A percentile compares a stretch with the other conserved stretches of the same genome.
Evolutionary conservation across 495 filamentous ascomycete genomes (phyloP).

Genomic region (Elasticomyces elasticus): DNA sequence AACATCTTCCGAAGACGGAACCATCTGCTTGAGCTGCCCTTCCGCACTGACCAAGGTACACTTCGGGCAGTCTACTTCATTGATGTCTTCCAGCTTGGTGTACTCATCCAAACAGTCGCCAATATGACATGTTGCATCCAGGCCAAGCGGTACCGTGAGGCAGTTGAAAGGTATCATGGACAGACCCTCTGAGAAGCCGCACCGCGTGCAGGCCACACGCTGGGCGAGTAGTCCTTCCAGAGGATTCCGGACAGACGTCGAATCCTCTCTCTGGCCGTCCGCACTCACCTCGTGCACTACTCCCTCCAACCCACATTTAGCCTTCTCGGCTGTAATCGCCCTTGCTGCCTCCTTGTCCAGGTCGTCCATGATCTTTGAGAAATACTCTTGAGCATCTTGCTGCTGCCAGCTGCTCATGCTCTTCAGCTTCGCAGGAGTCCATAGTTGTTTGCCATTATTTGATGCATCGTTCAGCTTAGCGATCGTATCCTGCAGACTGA

Average conservation of each 20-base stretch:
- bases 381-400: conserved; percentile 98
- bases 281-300: conserved; percentile 5
- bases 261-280: conserved; percentile 18
- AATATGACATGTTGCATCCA: conserved; percentile 48
- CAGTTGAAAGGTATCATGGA: conserved; percentile 89
- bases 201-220: conserved; percentile 76
- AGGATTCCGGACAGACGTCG: conserved; percentile 44
- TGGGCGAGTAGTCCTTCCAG: conserved; percentile 84
- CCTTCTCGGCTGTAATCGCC: background rate
- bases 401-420: conserved; percentile 90
- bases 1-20: conserved; percentile 16
- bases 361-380: conserved; percentile 76
- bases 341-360: conserved; percentile 50
- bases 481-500: conserved; percentile 55
- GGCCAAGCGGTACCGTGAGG: conserved; percentile 63
- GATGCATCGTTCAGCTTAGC: conserved; percentile 52
- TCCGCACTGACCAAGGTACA: conserved; percentile 63
- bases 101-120: conserved; percentile 74
- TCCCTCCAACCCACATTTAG: conserved; percentile 34
- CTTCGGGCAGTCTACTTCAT: conserved; percentile 81
- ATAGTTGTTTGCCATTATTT: conserved; percentile 61
- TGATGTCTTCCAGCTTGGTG: conserved; percentile 71
- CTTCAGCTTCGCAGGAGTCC: conserved; percentile 68
- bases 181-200: conserved; percentile 77
- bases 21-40: conserved; percentile 39